A percentile compares a stretch with the other conserved stretches of the same genome.
These are phyloP conservation scores for Solanum lignicaule DNA, from an alignment of 257 asterid species.

Conservation along the genomic window DNA sequence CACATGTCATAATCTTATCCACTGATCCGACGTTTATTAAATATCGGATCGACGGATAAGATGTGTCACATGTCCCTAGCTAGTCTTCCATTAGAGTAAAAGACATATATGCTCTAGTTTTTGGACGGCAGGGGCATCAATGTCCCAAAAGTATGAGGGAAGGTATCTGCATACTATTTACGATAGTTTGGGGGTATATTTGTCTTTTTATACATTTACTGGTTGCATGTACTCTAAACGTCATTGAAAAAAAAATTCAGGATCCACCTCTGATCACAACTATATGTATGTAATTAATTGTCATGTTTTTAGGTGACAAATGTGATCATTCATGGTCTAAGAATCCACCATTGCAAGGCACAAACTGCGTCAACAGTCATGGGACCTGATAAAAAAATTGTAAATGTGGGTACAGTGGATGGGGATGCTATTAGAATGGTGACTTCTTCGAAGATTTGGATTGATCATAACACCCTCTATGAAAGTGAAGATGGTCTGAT, in stretches of 20 bases:
- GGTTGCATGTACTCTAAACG: background rate
- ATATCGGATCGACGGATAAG: no score
- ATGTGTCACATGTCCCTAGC: background rate
- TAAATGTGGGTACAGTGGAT: constrained; percentile 45
- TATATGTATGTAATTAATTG: background rate
- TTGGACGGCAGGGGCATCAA: background rate
- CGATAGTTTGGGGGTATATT: no score
- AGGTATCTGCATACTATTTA: no score
- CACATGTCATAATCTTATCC: no score
- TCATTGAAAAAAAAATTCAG: no score
- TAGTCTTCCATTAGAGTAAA: background rate
- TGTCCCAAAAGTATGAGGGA: no score
- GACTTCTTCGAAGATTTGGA: constrained; percentile 54
- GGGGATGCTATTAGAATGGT: constrained; percentile 71
- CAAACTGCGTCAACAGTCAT: constrained; percentile 38
- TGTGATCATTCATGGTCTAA: constrained; percentile 66
- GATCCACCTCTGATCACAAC: background rate
- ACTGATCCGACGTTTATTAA: no score
- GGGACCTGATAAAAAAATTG: constrained; percentile 32
- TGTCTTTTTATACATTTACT: background rate
- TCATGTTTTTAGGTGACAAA: constrained; percentile 36
- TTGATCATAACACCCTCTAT: constrained; percentile 67
- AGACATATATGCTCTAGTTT: background rate
- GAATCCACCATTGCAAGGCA: constrained; percentile 54
- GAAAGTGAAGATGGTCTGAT: constrained; percentile 57